These are phyloP conservation scores for Suillus paluster DNA, from an alignment of 768 basidiomycete genomes.

Conservation along the genomic window DNA sequence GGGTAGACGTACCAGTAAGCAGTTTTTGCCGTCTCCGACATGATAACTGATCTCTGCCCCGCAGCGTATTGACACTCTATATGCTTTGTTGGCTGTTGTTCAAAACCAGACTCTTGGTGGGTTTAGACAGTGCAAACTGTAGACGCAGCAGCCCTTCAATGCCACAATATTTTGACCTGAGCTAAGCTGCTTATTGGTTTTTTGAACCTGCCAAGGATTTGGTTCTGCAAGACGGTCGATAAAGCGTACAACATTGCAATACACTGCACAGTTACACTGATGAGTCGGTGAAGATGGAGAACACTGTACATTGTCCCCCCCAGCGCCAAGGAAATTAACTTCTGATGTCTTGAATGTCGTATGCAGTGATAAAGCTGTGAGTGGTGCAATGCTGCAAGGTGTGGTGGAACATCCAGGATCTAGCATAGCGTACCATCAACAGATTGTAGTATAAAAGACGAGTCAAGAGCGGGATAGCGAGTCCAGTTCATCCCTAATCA, in stretches of 20 bases:
- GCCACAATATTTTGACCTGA: not conserved
- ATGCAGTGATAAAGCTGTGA: too few species aligned
- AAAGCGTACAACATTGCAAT: not conserved
- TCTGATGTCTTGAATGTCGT: too few species aligned
- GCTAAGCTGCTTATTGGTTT: too few species aligned
- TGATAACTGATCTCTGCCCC: not conserved
- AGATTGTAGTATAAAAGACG: not conserved
- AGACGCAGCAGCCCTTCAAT: not conserved
- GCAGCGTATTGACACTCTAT: conserved; percentile 63
- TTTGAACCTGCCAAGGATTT: too few species aligned
- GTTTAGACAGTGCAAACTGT: conserved; percentile 12
- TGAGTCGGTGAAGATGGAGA: too few species aligned
- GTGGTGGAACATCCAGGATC: too few species aligned
- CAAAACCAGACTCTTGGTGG: conserved; percentile 63
- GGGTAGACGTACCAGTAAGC: conserved; percentile 56
- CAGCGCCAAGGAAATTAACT: too few species aligned
- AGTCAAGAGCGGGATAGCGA: not conserved
- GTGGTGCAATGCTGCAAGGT: too few species aligned
- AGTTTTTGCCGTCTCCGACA: not conserved
- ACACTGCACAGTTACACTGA: too few species aligned
- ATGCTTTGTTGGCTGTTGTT: conserved; percentile 57
- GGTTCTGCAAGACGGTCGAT: not conserved
- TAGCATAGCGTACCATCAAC: not conserved
- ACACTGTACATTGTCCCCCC: too few species aligned
- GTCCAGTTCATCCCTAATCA: not conserved